phyloP scores from a whole-genome alignment of 768 basidiomycete genomes.

The Crepidotus variabilis region DNA sequence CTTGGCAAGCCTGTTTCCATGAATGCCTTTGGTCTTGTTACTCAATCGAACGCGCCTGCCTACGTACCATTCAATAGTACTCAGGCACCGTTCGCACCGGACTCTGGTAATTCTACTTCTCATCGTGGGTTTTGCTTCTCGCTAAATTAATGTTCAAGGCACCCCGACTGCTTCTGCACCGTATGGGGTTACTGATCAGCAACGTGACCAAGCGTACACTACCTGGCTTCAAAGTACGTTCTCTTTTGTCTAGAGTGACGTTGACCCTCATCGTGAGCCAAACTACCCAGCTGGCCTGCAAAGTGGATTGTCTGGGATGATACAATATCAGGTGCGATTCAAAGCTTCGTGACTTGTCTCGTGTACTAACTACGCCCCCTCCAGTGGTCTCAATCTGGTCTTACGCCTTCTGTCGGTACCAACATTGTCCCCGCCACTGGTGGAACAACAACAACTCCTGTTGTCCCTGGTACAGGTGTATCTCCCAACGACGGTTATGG shows the following conservation, averaged over 20 bases:
- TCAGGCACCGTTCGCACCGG: slow-evolving; percentile 35
- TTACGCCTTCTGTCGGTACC: slow-evolving; percentile 45
- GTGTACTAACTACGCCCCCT: slow-evolving; percentile 18
- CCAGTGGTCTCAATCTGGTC: slow-evolving; percentile 53
- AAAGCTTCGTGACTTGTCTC: neutral
- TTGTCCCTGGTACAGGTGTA: slow-evolving; percentile 35
- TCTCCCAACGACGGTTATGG: slow-evolving; percentile 69
- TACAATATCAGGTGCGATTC: slow-evolving; percentile 42
- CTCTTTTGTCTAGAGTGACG: neutral
- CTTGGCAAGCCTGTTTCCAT: slow-evolving; percentile 52
- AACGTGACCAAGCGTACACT: slow-evolving; percentile 49
- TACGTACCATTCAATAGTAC: slow-evolving; percentile 65
- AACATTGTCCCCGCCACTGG: slow-evolving; percentile 31
- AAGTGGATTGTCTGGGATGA: slow-evolving; percentile 37
- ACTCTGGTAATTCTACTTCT: slow-evolving; percentile 13
- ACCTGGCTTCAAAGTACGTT: slow-evolving; percentile 48
- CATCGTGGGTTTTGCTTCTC: neutral
- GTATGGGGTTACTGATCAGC: slow-evolving; percentile 48
- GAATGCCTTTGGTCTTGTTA: slow-evolving; percentile 61
- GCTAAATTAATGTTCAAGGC: neutral
- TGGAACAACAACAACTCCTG: slow-evolving; percentile 28
- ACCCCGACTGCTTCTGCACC: slow-evolving; percentile 20
- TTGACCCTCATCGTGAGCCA: slow-evolving; percentile 1
- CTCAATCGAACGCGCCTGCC: slow-evolving; percentile 42
- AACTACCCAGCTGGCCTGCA: slow-evolving; percentile 32